phyloP scores from a whole-genome alignment of 495 filamentous ascomycete species.

The Penicillium odoratum region DNA sequence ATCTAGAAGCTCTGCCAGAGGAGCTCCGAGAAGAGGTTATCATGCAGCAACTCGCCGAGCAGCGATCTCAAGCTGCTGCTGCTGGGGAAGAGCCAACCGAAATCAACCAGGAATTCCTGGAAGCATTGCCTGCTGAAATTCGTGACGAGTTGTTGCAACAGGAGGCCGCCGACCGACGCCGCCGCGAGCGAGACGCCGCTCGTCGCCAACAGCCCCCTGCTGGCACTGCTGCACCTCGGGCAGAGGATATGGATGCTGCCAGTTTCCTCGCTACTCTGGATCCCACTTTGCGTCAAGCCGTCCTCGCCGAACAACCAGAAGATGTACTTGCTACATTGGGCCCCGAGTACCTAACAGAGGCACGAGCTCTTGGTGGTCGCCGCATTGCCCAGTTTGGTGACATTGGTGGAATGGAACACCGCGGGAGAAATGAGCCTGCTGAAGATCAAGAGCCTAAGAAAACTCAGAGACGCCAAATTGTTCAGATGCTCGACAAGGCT shows the following conservation, averaged over 20 bases:
- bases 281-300: constrained; percentile 76
- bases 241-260: constrained; percentile 90
- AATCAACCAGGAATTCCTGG: constrained; percentile 91
- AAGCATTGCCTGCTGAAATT: constrained; percentile 87
- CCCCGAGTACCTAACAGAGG: constrained; percentile 80
- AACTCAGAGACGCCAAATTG: constrained; percentile 71
- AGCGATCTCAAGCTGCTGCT: constrained; percentile 76
- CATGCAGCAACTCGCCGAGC: constrained; percentile 77
- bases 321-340: constrained; percentile 84
- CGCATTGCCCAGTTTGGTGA: constrained; percentile 63
- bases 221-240: constrained; percentile 53
- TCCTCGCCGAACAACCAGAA: constrained; percentile 88
- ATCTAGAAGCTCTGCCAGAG: constrained; percentile 90
- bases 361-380: constrained; percentile 66
- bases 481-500: constrained; percentile 96
- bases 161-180: constrained; percentile 84
- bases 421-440: constrained; percentile 46
- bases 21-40: constrained; percentile 95
- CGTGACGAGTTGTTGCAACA: constrained; percentile 86
- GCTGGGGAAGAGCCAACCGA: constrained; percentile 82
- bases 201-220: constrained; percentile 61
- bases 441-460: constrained; percentile 59
- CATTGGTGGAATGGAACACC: constrained; percentile 41
- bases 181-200: constrained; percentile 76
- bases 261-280: constrained; percentile 92